phyloP scores from a whole-genome alignment of 1,139 yeast species.

The Taiozyma sp. region DNA sequence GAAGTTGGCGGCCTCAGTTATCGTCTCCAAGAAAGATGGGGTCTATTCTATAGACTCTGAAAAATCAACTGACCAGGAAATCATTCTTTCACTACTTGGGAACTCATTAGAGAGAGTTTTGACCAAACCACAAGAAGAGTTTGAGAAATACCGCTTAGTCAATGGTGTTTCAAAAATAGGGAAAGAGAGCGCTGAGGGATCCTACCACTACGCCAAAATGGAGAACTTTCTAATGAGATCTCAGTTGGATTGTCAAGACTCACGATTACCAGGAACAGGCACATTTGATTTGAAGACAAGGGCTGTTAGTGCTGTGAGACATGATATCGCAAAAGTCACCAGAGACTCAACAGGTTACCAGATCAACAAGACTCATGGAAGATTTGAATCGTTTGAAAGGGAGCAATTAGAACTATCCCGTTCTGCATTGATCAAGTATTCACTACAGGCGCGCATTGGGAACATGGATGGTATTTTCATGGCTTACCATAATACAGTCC shows the following conservation, averaged over 20 bases:
- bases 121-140: constrained; percentile 51
- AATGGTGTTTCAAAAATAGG: constrained; percentile 7
- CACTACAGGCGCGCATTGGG: constrained; percentile 90
- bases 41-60: constrained; percentile 70
- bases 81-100: constrained; percentile 74
- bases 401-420: constrained; percentile 74
- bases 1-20: constrained; percentile 38
- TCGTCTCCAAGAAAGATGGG: constrained; percentile 34
- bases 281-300: constrained; percentile 90
- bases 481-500: constrained; percentile 81
- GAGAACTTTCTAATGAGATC: constrained; percentile 80
- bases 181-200: constrained; percentile 20
- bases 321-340: constrained; percentile 58
- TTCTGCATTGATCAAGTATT: constrained; percentile 76
- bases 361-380: constrained; percentile 56
- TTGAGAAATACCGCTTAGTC: constrained; percentile 32
- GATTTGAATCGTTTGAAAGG: constrained; percentile 71
- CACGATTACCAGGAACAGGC: constrained; percentile 82
- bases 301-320: constrained; percentile 83
- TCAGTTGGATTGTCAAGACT: constrained; percentile 82
- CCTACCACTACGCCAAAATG: constrained; percentile 69
- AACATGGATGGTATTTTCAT: constrained; percentile 95
- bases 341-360: constrained; percentile 60
- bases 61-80: constrained; percentile 62
- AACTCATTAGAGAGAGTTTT: constrained; percentile 71